Conservation (phyloP, 352 stramenopile genomes). For the Thraustochytrium striatum region DNA sequence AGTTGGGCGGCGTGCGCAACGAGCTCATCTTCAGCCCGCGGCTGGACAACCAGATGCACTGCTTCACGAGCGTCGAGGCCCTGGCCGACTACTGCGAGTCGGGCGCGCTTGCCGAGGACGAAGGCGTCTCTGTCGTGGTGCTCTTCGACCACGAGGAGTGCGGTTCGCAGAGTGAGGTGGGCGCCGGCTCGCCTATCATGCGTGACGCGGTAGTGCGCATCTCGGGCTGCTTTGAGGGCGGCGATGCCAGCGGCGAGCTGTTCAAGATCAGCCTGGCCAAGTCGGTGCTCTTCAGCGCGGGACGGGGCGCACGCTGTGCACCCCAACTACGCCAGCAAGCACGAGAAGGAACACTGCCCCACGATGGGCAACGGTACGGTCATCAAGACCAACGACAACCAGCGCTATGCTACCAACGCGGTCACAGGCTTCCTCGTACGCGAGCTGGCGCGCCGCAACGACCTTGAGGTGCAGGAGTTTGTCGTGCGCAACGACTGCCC, state of each 20-base stretch:
- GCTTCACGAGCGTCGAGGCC: constrained; percentile 66
- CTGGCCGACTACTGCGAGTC: constrained; percentile 55
- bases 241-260: not conserved
- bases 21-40: constrained; percentile 94
- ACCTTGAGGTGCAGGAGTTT: constrained; percentile 88
- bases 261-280: constrained; percentile 29
- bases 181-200: constrained; percentile 63
- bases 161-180: constrained; percentile 64
- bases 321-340: constrained; percentile 92
- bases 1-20: constrained; percentile 78
- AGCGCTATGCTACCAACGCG: constrained; percentile 91
- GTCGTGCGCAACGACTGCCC: constrained; percentile 90
- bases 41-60: constrained; percentile 94
- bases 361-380: constrained; percentile 86
- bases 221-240: constrained; percentile 48
- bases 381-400: constrained; percentile 98
- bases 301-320: constrained; percentile 97
- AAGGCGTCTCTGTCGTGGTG: constrained; percentile 80
- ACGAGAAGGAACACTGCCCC: constrained; percentile 86
- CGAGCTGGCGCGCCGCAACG: constrained; percentile 75
- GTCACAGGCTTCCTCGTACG: constrained; percentile 85
- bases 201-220: constrained; percentile 62
- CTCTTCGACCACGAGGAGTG: constrained; percentile 99
- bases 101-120: constrained; percentile 61
- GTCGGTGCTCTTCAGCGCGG: constrained; percentile 73